Percentiles rank a stretch among this genome's conserved stretches.
These are phyloP conservation scores for Scytalidium lignicola DNA, from an alignment of 2,329 filamentous ascomycete genomes.

Conservation along the genomic window DNA sequence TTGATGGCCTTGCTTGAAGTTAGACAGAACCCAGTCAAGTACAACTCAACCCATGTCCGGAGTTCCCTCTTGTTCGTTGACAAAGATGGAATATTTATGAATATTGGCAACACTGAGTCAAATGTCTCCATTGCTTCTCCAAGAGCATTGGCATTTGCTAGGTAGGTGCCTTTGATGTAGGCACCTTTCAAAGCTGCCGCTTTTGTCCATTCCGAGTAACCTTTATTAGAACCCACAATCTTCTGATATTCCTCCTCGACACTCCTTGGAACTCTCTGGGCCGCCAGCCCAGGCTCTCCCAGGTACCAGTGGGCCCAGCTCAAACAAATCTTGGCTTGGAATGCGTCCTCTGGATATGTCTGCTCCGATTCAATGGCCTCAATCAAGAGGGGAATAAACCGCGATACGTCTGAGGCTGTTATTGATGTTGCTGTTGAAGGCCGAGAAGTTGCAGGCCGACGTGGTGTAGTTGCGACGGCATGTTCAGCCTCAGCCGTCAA, in stretches of 20 bases:
- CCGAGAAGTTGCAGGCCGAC: conserved; percentile 10
- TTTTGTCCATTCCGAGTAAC: conserved; percentile 68
- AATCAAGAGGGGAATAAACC: conserved; percentile 36
- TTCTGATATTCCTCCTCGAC: conserved; percentile 50
- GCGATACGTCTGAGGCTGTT: conserved; percentile 19
- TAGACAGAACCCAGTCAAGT: conserved; percentile 70
- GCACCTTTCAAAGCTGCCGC: conserved; percentile 75
- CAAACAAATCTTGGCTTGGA: conserved; percentile 78
- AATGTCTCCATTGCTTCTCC: conserved; percentile 62
- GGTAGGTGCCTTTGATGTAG: conserved; percentile 68
- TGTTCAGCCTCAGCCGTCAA: conserved; percentile 66
- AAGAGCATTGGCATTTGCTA: conserved; percentile 43
- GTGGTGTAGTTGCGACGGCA: conserved; percentile 43
- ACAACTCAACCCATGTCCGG: conserved; percentile 72
- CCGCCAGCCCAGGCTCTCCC: conserved; percentile 61
- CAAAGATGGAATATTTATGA: conserved; percentile 48
- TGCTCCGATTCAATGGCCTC: conserved; percentile 55
- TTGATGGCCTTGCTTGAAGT: conserved; percentile 57
- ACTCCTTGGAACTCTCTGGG: conserved; percentile 57
- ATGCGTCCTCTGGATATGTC: conserved; percentile 49
- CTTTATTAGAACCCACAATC: conserved; percentile 45
- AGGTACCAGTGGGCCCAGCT: conserved; percentile 81
- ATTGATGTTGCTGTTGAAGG: conserved; percentile 14
- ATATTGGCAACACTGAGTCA: conserved; percentile 58
- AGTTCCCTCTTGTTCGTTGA: conserved; percentile 58